Conservation (phyloP, 2,329 filamentous ascomycete species). For the Fusarium luffae region DNA sequence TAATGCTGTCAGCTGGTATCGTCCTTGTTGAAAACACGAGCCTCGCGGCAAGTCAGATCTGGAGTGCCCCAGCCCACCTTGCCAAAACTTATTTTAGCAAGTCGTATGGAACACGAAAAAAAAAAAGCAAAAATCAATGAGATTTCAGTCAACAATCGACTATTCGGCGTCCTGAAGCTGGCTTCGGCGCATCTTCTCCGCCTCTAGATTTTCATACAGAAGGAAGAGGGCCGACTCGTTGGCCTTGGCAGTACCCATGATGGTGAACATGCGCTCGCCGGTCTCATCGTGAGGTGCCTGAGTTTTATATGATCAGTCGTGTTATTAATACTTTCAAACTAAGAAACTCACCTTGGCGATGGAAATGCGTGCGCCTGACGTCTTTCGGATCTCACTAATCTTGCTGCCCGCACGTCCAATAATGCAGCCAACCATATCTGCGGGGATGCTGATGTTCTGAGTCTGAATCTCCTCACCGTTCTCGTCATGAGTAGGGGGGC, state of each 20-base stretch:
- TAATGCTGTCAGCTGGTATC: slow-evolving; percentile 59
- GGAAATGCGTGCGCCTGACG: slow-evolving; percentile 94
- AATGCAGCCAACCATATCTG: slow-evolving; percentile 99
- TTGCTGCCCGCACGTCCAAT: slow-evolving; percentile 95
- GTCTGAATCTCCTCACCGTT: slow-evolving; percentile 98
- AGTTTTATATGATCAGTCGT: slow-evolving; percentile 13
- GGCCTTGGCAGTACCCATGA: slow-evolving; percentile 92
- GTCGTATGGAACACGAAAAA: slow-evolving; percentile 44
- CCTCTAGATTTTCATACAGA: slow-evolving; percentile 98
- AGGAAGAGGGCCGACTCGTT: slow-evolving; percentile 97
- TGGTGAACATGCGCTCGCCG: slow-evolving; percentile 99
- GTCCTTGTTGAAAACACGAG: slow-evolving; percentile 62
- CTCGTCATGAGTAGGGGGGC: slow-evolving; percentile 89
- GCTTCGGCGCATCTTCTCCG: slow-evolving; percentile 98
- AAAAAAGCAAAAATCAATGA: slow-evolving; percentile 46
- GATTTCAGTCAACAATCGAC: slow-evolving; percentile 16
- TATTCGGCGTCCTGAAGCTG: slow-evolving; percentile 72
- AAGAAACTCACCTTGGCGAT: slow-evolving; percentile 79
- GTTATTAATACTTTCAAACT: neutral
- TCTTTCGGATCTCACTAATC: slow-evolving; percentile 98
- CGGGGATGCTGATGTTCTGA: slow-evolving; percentile 99
- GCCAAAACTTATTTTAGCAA: slow-evolving; percentile 60
- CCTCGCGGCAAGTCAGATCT: slow-evolving; percentile 74
- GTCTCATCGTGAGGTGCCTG: slow-evolving; percentile 93
- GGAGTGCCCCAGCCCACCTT: slow-evolving; percentile 60